Conservation (phyloP, 208 protist genomes). For the Leptomonas seymouri region DNA sequence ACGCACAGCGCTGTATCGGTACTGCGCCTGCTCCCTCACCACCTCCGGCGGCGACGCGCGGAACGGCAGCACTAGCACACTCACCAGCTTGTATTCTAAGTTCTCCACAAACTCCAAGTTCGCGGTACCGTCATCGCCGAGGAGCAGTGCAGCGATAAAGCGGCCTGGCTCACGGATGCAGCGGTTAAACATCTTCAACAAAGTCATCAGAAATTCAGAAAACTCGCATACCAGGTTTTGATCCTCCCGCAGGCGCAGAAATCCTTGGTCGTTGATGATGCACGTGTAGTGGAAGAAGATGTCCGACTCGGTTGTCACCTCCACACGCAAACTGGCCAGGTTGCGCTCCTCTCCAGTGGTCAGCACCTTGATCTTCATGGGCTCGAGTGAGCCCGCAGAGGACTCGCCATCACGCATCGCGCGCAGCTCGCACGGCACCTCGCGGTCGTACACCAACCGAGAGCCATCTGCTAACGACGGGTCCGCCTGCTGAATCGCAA, state of each 20-base stretch:
- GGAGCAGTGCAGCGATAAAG: slow-evolving; percentile 88
- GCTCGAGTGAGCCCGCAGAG: slow-evolving; percentile 86
- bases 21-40: slow-evolving; percentile 92
- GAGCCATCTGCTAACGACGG: slow-evolving; percentile 91
- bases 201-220: slow-evolving; percentile 90
- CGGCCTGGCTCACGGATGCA: slow-evolving; percentile 90
- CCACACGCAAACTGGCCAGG: slow-evolving; percentile 71
- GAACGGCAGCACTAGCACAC: slow-evolving; percentile 91
- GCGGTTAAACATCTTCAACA: slow-evolving; percentile 94
- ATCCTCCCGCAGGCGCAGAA: slow-evolving; percentile 79
- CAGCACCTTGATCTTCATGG: slow-evolving; percentile 92
- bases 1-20: slow-evolving; percentile 91
- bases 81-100: slow-evolving; percentile 95
- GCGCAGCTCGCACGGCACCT: slow-evolving; percentile 92
- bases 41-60: slow-evolving; percentile 83
- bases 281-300: slow-evolving; percentile 95
- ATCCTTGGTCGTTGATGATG: slow-evolving; percentile 89
- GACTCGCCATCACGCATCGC: slow-evolving; percentile 67
- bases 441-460: slow-evolving; percentile 89
- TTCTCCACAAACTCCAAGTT: slow-evolving; percentile 95
- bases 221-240: slow-evolving; percentile 96
- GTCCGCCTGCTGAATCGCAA: slow-evolving; percentile 91
- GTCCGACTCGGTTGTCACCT: slow-evolving; percentile 92
- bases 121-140: slow-evolving; percentile 81
- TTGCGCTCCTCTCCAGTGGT: slow-evolving; percentile 84